Percentiles rank a stretch among this genome's conserved stretches.
These are phyloP conservation scores for Borovskyia barvae DNA, from an alignment of 208 protist genomes.

Conservation along the genomic window DNA sequence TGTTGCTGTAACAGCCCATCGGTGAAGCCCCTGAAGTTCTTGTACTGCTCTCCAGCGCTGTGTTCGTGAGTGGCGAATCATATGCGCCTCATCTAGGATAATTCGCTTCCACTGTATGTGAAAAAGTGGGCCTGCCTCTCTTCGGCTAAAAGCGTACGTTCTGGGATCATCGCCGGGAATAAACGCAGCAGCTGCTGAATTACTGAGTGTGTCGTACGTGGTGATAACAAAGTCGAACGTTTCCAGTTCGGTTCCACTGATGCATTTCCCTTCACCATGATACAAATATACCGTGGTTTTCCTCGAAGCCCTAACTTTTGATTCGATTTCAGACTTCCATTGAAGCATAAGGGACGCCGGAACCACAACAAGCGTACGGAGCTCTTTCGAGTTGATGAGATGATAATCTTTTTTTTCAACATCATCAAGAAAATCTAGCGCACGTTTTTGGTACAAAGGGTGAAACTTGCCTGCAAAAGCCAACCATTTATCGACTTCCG, in stretches of 20 bases:
- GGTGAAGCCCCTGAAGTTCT: slow-evolving; percentile 74
- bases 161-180: slow-evolving; percentile 57
- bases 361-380: slow-evolving; percentile 92
- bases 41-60: slow-evolving; percentile 79
- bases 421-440: slow-evolving; percentile 74
- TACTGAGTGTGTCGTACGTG: slow-evolving; percentile 89
- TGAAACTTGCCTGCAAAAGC: slow-evolving; percentile 83
- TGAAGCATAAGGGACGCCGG: slow-evolving; percentile 91
- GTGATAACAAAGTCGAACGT: slow-evolving; percentile 93
- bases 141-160: slow-evolving; percentile 56
- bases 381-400: slow-evolving; percentile 76
- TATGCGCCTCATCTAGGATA: slow-evolving; percentile 95
- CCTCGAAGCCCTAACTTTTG: slow-evolving; percentile 56
- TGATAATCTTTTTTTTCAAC: slow-evolving; percentile 72
- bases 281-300: slow-evolving; percentile 75
- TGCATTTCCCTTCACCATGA: slow-evolving; percentile 72
- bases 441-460: slow-evolving; percentile 71
- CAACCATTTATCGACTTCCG: slow-evolving; percentile 84
- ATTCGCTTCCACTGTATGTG: slow-evolving; percentile 91
- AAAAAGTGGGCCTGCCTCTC: slow-evolving; percentile 79
- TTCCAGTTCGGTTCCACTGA: slow-evolving; percentile 73
- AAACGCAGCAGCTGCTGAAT: slow-evolving; percentile 63
- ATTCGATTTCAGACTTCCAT: slow-evolving; percentile 90
- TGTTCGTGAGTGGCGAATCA: slow-evolving; percentile 88
- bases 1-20: slow-evolving; percentile 93